phyloP scores from a whole-genome alignment of 1,139 yeast species.

The Yamadazyma atlantica region DNA sequence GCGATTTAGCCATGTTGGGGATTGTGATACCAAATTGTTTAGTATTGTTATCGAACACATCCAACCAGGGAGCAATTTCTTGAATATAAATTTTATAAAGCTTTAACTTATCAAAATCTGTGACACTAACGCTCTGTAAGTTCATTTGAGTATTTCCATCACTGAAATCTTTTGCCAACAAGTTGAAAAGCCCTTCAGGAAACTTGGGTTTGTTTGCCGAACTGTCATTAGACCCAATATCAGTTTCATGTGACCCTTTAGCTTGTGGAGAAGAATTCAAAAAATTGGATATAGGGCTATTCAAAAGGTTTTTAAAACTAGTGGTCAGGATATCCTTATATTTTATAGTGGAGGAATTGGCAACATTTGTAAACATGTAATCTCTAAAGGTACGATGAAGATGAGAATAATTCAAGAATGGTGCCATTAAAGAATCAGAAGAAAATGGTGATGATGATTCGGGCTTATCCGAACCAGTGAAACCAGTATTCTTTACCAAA shows the following conservation, averaged over 20 bases:
- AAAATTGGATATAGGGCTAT: slow-evolving; percentile 13
- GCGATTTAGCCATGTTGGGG: slow-evolving; percentile 21
- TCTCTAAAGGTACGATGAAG: slow-evolving; percentile 27
- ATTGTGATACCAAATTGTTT: slow-evolving; percentile 27
- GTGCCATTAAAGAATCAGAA: slow-evolving; percentile 16
- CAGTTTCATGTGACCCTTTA: neutral
- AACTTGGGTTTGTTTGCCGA: too few relatives aligned
- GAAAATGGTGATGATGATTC: slow-evolving; percentile 7
- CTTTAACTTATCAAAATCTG: slow-evolving; percentile 18
- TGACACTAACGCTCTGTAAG: slow-evolving; percentile 2
- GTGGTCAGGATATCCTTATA: slow-evolving; percentile 9
- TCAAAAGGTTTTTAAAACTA: slow-evolving; percentile 15
- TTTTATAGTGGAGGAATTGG: slow-evolving; percentile 8
- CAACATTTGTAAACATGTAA: slow-evolving; percentile 31
- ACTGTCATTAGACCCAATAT: too few relatives aligned
- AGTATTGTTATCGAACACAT: slow-evolving; percentile 28
- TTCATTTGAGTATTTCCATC: neutral
- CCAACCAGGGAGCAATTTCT: slow-evolving; percentile 35
- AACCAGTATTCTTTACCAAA: too few relatives aligned
- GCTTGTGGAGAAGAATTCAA: slow-evolving; percentile 4
- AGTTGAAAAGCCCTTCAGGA: slow-evolving; percentile 6
- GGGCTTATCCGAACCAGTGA: neutral
- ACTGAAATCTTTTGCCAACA: slow-evolving; percentile 3
- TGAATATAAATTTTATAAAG: slow-evolving; percentile 26
- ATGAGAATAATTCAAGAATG: slow-evolving; percentile 19